Base-by-base conservation (phyloP, 345 rosid species). In the Eucalyptus marginata region DNA sequence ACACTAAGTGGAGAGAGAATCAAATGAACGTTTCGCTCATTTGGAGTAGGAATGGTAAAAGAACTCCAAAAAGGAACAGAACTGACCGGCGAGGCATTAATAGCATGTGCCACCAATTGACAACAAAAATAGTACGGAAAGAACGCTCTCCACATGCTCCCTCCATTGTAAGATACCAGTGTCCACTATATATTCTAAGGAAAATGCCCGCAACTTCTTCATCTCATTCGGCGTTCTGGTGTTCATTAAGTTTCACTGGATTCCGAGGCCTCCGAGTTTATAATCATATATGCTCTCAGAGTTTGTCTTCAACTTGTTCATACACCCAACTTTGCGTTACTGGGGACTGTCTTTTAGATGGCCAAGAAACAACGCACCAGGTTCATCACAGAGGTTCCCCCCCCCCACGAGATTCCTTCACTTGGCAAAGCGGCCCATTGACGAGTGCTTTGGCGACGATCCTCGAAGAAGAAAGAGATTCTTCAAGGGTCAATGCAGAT, bases 391-490 rank as follows among this genome's bases (percentile, higher is more conserved):
- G 96, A 94, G 87, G 96, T 93, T 64, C 36, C 3, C 36, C n/a
- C n/a, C n/a, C n/a, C n/a, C n/a, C n/a, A n/a, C n/a, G n/a, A n/a
- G n/a, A n/a, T n/a, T n/a, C n/a, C n/a, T n/a, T n/a, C n/a, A n/a
- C n/a, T n/a, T n/a, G n/a, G n/a, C n/a, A n/a, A n/a, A n/a, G 36
- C 36, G 89, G 91, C 49, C 96, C 93, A 27, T 66, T 64, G 89
- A 90, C 87, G 85, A 93, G 87, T 76, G 90, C 92, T 90, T 54
- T 95, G 90, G 91, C 92, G 13, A 94, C 95, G 59, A 93, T 95
- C 58, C 66, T 64, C 7, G 96, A 94, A 86, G 96, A 94, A 89
- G 96, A 94, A 40, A 90, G 92, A n/a, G 93, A 92, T 33, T 87
- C 86, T 79, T 49, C 86, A 12, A 86, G 54, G 15, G 18, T 8